phyloP scores from a whole-genome alignment of 225 moss, liverwort and hornwort species.

The Rhytidiadelphus loreus region DNA sequence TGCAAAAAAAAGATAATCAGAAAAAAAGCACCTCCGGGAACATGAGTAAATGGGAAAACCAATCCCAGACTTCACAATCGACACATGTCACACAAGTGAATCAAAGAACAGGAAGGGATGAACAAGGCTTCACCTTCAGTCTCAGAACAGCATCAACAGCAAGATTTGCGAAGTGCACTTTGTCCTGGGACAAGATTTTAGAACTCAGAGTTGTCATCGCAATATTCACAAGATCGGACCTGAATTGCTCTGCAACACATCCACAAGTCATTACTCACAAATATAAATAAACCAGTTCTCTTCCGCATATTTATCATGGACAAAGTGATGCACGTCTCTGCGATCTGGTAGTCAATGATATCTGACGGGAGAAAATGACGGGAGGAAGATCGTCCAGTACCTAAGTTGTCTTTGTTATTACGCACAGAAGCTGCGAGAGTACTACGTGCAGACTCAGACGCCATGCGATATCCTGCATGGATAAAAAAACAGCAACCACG shows the following conservation, averaged over 20 bases:
- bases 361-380: not conserved
- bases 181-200: slow-evolving; percentile 89
- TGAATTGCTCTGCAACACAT: slow-evolving; percentile 57
- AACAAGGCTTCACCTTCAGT: slow-evolving; percentile 44
- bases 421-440: slow-evolving; percentile 64
- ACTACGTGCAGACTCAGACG: slow-evolving; percentile 72
- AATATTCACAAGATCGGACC: slow-evolving; percentile 83
- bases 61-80: not conserved
- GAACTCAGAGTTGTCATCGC: slow-evolving; percentile 99
- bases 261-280: not conserved
- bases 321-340: not conserved
- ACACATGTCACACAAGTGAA: not conserved
- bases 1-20: not conserved
- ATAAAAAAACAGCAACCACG: not conserved
- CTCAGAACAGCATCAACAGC: slow-evolving; percentile 89
- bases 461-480: slow-evolving; percentile 89
- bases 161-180: slow-evolving; percentile 88
- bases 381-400: slow-evolving; percentile 3
- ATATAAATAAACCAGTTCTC: not conserved
- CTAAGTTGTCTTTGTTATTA: slow-evolving; percentile 69
- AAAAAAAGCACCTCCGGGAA: not conserved
- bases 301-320: not conserved
- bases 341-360: not conserved
- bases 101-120: not conserved
- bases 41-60: not conserved